These are phyloP conservation scores for Prunella vulgaris DNA, from an alignment of 257 asterid genomes.

Conservation along the genomic window DNA sequence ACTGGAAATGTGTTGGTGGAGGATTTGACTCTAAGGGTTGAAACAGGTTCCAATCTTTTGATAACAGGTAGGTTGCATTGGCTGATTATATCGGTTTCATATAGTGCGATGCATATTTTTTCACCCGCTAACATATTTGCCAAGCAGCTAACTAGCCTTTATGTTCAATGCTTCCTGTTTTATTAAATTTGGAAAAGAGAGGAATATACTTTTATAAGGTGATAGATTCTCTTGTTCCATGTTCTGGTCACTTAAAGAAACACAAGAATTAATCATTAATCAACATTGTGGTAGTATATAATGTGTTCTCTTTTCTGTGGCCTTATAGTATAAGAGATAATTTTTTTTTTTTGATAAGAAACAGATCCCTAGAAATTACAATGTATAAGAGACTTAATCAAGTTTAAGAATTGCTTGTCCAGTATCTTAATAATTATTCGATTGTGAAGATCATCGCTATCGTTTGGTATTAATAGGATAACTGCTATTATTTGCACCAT, in stretches of 20 bases:
- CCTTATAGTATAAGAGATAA: background rate
- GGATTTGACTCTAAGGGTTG: conserved; percentile 79
- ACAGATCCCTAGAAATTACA: no score
- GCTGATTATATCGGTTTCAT: background rate
- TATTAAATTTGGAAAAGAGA: background rate
- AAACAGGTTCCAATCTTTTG: conserved; percentile 97
- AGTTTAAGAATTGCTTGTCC: background rate
- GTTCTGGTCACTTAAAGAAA: background rate
- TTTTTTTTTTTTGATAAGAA: no score
- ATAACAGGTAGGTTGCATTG: conserved; percentile 65
- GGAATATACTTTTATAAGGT: background rate
- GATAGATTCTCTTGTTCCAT: conserved; percentile 10
- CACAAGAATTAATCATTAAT: background rate
- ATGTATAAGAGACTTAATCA: background rate
- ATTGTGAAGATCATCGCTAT: background rate
- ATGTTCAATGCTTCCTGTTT: background rate
- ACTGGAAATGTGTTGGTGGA: conserved; percentile 93
- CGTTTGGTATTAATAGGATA: background rate
- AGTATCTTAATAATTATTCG: background rate
- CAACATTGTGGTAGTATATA: background rate
- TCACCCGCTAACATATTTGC: background rate
- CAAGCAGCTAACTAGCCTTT: background rate
- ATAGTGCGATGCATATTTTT: conserved; percentile 12
- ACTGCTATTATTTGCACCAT: background rate
- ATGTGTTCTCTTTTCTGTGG: background rate